Evolutionary conservation across 176 grass and related monocot genomes (phyloP), one percentile per base, ranked within the genome.

Genomic region (Cenchrus fungigraminus): DNA sequence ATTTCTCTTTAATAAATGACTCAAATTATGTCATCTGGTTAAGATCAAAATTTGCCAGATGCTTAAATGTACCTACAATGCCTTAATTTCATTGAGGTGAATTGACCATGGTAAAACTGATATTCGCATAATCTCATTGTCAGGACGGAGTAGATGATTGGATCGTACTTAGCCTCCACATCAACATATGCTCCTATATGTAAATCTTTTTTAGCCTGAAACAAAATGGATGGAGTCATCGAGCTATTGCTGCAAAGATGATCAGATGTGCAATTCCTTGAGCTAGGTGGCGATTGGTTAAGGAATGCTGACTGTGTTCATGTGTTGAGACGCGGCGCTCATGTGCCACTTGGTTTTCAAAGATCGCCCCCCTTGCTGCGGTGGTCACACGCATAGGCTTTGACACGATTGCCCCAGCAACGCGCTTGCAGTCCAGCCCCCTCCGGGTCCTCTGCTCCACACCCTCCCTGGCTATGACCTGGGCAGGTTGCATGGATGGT

Each of bases 321-420:
- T 25, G 12, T 78, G 45, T 46, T 73, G 57, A 46, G 65, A 83
- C 57, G 55, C 57, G 54, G 54, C 29, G 63, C 65, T 31, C 80
- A 84, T 84, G 75, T 84, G 80, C 45, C 5, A 6, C 25, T 77
- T 13, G 66, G 71, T 84, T 84, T 84, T 22, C 66, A 7, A 88
- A 84, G 58, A 82, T 56, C 3, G n/a, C 5, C 53, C 53, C 14
- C 65, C 32, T 73, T 25, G 25, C 25, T 40, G 37, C 37, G 37
- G 49, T 56, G 25, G 12, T 5, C 56, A 28, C 22, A 25, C 47
- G 5, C 56, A 57, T n/a, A 43, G 61, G 66, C 62, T 19, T 40
- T 55, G 28, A 65, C 82, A 22, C 19, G 43, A 56, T 40, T 43
- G 71, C 47, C 44, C 43, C 60, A 22, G 46, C 71, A 65, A 1